Evolutionary conservation across 257 asterid genomes (phyloP).

Genomic region (Galeopsis tetrahit): DNA sequence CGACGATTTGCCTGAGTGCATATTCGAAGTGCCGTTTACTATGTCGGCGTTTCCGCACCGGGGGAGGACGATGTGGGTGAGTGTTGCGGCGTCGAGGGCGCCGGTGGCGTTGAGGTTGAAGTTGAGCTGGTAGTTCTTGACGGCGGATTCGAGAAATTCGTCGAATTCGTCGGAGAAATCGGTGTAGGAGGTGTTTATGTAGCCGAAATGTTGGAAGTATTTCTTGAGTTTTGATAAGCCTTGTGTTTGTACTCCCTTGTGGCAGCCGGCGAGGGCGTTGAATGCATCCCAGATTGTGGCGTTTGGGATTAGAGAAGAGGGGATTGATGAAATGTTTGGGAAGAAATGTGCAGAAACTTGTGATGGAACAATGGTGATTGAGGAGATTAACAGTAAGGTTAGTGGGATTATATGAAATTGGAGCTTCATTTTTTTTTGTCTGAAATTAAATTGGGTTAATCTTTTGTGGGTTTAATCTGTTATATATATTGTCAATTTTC

Average conservation of each 20-base stretch:
- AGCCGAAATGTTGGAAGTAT: conserved; percentile 74
- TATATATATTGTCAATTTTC: neutral
- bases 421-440: conserved; percentile 35
- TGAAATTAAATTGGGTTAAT: neutral
- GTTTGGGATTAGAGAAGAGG: conserved; percentile 48
- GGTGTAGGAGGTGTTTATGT: conserved; percentile 44
- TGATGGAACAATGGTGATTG: conserved; percentile 3
- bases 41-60: conserved; percentile 83
- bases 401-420: neutral
- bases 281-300: conserved; percentile 64
- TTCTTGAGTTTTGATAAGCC: conserved; percentile 61
- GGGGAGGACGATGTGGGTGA: conserved; percentile 57
- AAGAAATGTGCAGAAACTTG: conserved; percentile 60
- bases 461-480: neutral
- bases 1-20: conserved; percentile 46
- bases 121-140: conserved; percentile 66
- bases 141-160: conserved; percentile 54
- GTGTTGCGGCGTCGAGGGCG: conserved; percentile 53
- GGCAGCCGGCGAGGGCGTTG: conserved; percentile 55
- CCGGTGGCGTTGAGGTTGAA: conserved; percentile 78
- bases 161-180: conserved; percentile 74
- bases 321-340: conserved; percentile 61
- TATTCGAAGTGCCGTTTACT: conserved; percentile 62
- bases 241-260: conserved; percentile 46
- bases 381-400: conserved; percentile 8